Percentiles rank a stretch among this genome's conserved stretches.
Evolutionary conservation across 2,329 filamentous ascomycete species (phyloP).

Genomic region (Furcasterigmium furcatum): DNA sequence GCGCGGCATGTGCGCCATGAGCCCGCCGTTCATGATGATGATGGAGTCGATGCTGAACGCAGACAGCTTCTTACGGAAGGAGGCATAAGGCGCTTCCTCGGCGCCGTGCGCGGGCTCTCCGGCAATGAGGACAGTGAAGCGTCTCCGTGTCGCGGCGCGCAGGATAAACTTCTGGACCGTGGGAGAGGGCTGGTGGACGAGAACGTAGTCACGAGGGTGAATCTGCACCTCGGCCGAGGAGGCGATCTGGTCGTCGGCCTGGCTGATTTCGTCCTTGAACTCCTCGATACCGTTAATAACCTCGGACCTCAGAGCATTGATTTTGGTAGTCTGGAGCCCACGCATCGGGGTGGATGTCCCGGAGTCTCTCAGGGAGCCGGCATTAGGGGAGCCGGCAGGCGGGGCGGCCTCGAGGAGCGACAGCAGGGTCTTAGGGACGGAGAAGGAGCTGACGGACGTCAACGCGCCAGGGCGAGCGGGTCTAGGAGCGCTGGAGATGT

Average conservation of each 20-base stretch:
- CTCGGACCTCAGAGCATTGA: slow-evolving; percentile 78
- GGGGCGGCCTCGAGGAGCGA: slow-evolving; percentile 76
- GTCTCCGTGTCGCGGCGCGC: slow-evolving; percentile 82
- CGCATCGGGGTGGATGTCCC: slow-evolving; percentile 47
- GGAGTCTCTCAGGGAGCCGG: slow-evolving; percentile 34
- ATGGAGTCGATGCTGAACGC: slow-evolving; percentile 79
- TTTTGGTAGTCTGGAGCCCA: slow-evolving; percentile 36
- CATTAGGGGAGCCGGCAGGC: slow-evolving; percentile 34
- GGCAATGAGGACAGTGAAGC: slow-evolving; percentile 86
- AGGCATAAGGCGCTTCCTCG: slow-evolving; percentile 38
- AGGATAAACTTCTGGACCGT: slow-evolving; percentile 89
- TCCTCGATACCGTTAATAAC: slow-evolving; percentile 93
- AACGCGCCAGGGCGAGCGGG: slow-evolving; percentile 55
- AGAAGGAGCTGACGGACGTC: slow-evolving; percentile 61
- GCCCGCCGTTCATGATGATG: slow-evolving; percentile 76
- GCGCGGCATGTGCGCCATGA: slow-evolving; percentile 91
- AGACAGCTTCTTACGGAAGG: slow-evolving; percentile 74
- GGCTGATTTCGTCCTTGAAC: slow-evolving; percentile 90
- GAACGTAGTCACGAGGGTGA: slow-evolving; percentile 86
- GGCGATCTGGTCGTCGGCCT: slow-evolving; percentile 91
- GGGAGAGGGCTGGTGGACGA: slow-evolving; percentile 81
- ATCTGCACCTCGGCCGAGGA: slow-evolving; percentile 87
- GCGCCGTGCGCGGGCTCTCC: slow-evolving; percentile 45
- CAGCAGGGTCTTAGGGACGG: slow-evolving; percentile 75
- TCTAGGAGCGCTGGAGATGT: slow-evolving; percentile 13